Evolutionary conservation across 1,284 basidiomycete species (phyloP).

Genomic region (Cronartium quercuum): DNA sequence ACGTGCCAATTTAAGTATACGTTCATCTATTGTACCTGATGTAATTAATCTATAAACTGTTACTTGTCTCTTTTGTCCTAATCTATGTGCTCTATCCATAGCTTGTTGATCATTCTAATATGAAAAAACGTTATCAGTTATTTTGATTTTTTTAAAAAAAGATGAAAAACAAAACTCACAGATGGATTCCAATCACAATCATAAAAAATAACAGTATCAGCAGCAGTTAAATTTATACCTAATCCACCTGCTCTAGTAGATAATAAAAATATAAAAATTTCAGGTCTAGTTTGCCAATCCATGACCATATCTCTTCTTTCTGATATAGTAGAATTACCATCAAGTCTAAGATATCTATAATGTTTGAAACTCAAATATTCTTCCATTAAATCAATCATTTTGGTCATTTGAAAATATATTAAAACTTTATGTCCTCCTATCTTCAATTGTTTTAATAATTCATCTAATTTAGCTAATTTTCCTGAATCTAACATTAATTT

Average conservation of each 20-base stretch:
- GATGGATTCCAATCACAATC: constrained; percentile 99
- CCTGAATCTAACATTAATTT: constrained; percentile 94
- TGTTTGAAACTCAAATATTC: constrained; percentile 97
- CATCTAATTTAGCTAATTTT: constrained; percentile 86
- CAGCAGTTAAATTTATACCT: constrained; percentile 96
- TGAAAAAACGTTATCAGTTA: not conserved
- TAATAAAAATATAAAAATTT: constrained; percentile 91
- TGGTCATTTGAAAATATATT: constrained; percentile 99
- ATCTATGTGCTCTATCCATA: constrained; percentile 98
- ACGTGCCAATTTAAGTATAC: constrained; percentile 86
- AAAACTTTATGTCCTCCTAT: constrained; percentile 86
- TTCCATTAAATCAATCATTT: constrained; percentile 99
- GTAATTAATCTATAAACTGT: constrained; percentile 97
- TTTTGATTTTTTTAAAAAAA: not conserved
- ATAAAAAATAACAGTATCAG: constrained; percentile 96
- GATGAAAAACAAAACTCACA: constrained; percentile 32
- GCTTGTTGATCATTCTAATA: constrained; percentile 85
- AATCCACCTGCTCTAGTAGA: constrained; percentile 95
- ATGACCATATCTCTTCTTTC: constrained; percentile 98
- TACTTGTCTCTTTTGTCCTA: constrained; percentile 97
- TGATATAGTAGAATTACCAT: constrained; percentile 90
- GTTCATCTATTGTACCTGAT: constrained; percentile 95
- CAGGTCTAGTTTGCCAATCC: constrained; percentile 95
- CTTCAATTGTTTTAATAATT: constrained; percentile 84
- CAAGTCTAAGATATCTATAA: constrained; percentile 93